Percentiles rank a stretch among this genome's conserved stretches.
Evolutionary conservation across 2,329 filamentous ascomycete species (phyloP).

Genomic region (Paracorniculantispora psalliotae): DNA sequence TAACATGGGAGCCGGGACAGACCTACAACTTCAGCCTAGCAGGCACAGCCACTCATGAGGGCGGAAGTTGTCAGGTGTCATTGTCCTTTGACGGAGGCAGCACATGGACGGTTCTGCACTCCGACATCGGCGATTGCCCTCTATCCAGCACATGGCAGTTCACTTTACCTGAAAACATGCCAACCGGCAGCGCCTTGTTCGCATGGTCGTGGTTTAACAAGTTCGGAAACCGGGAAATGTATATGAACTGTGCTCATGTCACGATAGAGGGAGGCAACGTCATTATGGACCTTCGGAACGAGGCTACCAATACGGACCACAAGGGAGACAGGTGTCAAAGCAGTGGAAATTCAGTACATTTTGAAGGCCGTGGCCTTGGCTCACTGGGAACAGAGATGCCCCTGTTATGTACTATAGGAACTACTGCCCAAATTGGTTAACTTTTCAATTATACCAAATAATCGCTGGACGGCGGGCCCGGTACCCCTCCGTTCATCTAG

Average conservation of each 20-base stretch:
- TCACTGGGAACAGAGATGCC: too few species aligned
- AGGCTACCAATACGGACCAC: too few species aligned
- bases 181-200: constrained; percentile 56
- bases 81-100: constrained; percentile 68
- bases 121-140: constrained; percentile 53
- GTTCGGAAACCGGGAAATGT: constrained; percentile 75
- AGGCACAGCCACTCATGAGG: constrained; percentile 59
- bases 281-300: too few species aligned
- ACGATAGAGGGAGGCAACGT: too few species aligned
- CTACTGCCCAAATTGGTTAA: too few species aligned
- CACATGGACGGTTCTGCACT: constrained; percentile 63
- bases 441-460: too few species aligned
- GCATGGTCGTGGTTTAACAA: constrained; percentile 77
- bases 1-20: constrained; percentile 57
- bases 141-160: constrained; percentile 54
- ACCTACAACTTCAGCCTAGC: constrained; percentile 58
- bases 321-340: too few species aligned
- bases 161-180: constrained; percentile 58
- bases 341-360: too few species aligned
- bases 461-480: too few species aligned
- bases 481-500: too few species aligned
- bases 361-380: too few species aligned
- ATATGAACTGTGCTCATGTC: constrained; percentile 77
- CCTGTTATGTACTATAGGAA: too few species aligned
- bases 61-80: constrained; percentile 72